phyloP scores from a whole-genome alignment of 1,284 basidiomycete genomes.

The Moesziomyces antarcticus region DNA sequence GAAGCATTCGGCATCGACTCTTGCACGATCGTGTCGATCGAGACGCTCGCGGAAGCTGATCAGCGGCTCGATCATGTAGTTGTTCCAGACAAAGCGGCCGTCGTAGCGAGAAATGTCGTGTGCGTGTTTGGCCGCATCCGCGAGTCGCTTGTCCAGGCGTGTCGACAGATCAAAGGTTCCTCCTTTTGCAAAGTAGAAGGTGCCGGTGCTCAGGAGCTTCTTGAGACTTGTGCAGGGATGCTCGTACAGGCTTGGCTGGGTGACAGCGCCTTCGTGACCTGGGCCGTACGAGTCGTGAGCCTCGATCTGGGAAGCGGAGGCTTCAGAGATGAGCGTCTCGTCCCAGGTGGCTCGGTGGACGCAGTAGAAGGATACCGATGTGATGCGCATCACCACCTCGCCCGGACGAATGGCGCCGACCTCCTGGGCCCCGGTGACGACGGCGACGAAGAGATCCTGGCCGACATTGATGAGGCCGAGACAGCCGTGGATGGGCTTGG shows the following conservation, averaged over 20 bases:
- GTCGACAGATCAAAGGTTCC: constrained; percentile 82
- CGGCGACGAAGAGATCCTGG: constrained; percentile 59
- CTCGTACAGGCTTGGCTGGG: constrained; percentile 72
- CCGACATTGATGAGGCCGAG: constrained; percentile 63
- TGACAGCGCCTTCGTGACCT: constrained; percentile 31
- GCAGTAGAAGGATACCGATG: constrained; percentile 60
- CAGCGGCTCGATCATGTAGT: constrained; percentile 81
- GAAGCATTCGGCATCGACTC: constrained; percentile 73
- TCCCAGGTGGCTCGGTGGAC: constrained; percentile 58
- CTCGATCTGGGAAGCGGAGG: constrained; percentile 34
- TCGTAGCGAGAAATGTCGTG: constrained; percentile 62
- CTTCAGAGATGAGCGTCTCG: constrained; percentile 44
- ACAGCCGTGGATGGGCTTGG: constrained; percentile 46
- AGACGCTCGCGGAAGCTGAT: constrained; percentile 82
- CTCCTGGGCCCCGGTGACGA: constrained; percentile 47
- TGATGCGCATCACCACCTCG: constrained; percentile 53
- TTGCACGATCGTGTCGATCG: constrained; percentile 76
- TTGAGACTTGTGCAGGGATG: constrained; percentile 90
- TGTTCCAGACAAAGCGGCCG: constrained; percentile 77
- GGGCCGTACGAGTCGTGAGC: constrained; percentile 35
- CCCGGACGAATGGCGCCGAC: constrained; percentile 53
- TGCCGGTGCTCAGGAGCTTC: constrained; percentile 89
- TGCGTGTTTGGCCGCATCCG: constrained; percentile 64
- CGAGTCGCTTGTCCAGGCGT: constrained; percentile 67
- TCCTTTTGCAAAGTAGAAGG: constrained; percentile 89